These are phyloP conservation scores for Iodosphaeria phyllophila DNA, from an alignment of 2,329 filamentous ascomycete species.

Conservation along the genomic window DNA sequence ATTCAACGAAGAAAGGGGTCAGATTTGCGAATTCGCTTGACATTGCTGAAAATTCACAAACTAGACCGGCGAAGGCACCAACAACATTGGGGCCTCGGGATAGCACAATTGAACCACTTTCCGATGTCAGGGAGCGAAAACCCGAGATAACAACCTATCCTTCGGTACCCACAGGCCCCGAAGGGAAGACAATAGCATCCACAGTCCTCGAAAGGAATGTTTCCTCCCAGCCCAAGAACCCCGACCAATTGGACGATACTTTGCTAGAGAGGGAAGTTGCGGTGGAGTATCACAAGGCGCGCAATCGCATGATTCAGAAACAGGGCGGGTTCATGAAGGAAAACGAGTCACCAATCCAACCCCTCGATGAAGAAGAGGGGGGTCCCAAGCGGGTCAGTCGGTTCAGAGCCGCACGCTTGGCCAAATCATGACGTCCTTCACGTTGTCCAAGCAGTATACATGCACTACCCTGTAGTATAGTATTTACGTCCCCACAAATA, in stretches of 20 bases:
- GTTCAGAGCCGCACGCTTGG: slow-evolving; percentile 53
- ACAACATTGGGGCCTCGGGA: slow-evolving; percentile 12
- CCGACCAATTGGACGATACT: slow-evolving; percentile 53
- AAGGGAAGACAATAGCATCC: slow-evolving; percentile 38
- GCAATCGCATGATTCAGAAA: slow-evolving; percentile 66
- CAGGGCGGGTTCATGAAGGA: slow-evolving; percentile 67
- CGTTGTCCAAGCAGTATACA: too few species aligned
- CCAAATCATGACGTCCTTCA: slow-evolving; percentile 33
- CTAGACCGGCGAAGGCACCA: slow-evolving; percentile 7
- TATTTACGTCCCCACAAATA: too few species aligned
- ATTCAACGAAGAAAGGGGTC: slow-evolving; percentile 10
- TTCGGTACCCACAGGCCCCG: slow-evolving; percentile 26
- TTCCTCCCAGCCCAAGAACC: slow-evolving; percentile 15
- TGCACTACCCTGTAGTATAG: too few species aligned
- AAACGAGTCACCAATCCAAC: slow-evolving; percentile 46
- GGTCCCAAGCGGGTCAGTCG: slow-evolving; percentile 46
- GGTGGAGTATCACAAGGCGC: slow-evolving; percentile 63
- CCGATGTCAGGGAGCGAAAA: slow-evolving; percentile 29
- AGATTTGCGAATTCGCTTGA: slow-evolving; percentile 12
- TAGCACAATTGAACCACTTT: slow-evolving; percentile 31
- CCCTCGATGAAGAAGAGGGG: slow-evolving; percentile 48
- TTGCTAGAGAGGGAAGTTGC: slow-evolving; percentile 62
- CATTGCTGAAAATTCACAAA: slow-evolving; percentile 9
- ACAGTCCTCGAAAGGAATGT: slow-evolving; percentile 35
- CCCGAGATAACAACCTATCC: slow-evolving; percentile 9